These are phyloP conservation scores for Arctostaphylos glauca DNA, from an alignment of 148 eudicot species.

Conservation along the genomic window DNA sequence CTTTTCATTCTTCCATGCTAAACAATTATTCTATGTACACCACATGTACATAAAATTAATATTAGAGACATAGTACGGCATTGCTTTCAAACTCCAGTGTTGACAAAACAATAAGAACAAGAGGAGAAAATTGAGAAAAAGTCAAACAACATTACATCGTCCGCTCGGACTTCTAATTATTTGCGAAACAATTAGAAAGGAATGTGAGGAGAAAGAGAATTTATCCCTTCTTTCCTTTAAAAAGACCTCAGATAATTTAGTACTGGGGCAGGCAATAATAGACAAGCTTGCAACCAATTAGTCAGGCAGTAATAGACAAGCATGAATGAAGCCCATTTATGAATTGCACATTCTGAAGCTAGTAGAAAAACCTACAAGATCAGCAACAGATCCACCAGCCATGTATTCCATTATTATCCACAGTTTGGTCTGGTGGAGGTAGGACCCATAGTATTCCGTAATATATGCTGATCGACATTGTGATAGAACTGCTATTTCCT, in stretches of 20 bases:
- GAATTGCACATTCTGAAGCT: background rate
- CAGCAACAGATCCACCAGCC: slow-evolving; percentile 99
- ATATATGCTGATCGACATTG: slow-evolving; percentile 93
- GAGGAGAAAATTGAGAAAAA: background rate
- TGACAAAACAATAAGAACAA: background rate
- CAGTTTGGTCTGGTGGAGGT: slow-evolving; percentile 83
- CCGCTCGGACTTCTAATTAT: too few species aligned
- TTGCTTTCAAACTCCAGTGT: background rate
- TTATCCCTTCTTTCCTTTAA: too few species aligned
- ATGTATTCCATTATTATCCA: slow-evolving; percentile 98
- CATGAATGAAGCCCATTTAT: background rate
- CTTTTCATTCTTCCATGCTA: slow-evolving; percentile 2
- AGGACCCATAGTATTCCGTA: slow-evolving; percentile 91
- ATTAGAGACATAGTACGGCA: background rate
- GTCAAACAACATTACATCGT: too few species aligned
- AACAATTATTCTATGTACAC: background rate
- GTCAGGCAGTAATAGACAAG: background rate
- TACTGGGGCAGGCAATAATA: too few species aligned
- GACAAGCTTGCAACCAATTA: background rate
- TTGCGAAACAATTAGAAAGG: too few species aligned
- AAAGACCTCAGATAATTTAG: too few species aligned
- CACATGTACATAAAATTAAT: background rate
- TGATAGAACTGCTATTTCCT: slow-evolving; percentile 94
- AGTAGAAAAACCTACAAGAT: slow-evolving; percentile 60
- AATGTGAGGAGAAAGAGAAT: too few species aligned